A percentile compares a stretch with the other conserved stretches of the same genome.
Conservation (phyloP, 202 grass and related monocot species). For the Panicum hallii region DNA sequence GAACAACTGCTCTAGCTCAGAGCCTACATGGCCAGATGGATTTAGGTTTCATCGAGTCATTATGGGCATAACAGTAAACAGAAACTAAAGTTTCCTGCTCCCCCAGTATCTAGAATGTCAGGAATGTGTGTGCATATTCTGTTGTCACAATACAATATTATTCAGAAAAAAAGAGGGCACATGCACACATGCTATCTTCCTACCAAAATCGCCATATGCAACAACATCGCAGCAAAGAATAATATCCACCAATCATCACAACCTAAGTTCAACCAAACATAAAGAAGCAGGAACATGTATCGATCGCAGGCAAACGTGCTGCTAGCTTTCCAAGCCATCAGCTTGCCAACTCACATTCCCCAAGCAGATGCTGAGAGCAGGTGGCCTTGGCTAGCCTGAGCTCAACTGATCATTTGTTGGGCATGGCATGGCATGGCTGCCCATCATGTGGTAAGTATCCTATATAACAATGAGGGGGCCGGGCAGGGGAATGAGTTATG, state of each 20-base stretch:
- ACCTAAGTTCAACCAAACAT: slow-evolving; percentile 44
- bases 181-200: slow-evolving; percentile 48
- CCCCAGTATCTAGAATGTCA: slow-evolving; percentile 41
- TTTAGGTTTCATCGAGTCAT: slow-evolving; percentile 34
- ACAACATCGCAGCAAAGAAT: slow-evolving; percentile 45
- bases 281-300: slow-evolving; percentile 53
- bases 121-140: slow-evolving; percentile 44
- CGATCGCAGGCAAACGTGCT: slow-evolving; percentile 29
- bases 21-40: slow-evolving; percentile 39
- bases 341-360: slow-evolving; percentile 50
- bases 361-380: slow-evolving; percentile 62
- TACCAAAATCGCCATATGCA: slow-evolving; percentile 19
- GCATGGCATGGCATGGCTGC: background rate
- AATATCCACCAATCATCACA: slow-evolving; percentile 40
- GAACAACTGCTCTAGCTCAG: slow-evolving; percentile 46
- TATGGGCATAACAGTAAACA: slow-evolving; percentile 43
- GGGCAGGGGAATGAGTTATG: slow-evolving; percentile 47
- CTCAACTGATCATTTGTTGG: slow-evolving; percentile 30
- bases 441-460: slow-evolving; percentile 54
- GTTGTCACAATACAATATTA: slow-evolving; percentile 32
- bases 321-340: slow-evolving; percentile 31
- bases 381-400: slow-evolving; percentile 38
- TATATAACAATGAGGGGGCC: slow-evolving; percentile 33
- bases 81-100: background rate
- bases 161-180: slow-evolving; percentile 11